Evolutionary conservation across 345 rosid genomes (phyloP), one percentile per base, ranked within the genome.

Genomic region (Excoecaria agallocha): DNA sequence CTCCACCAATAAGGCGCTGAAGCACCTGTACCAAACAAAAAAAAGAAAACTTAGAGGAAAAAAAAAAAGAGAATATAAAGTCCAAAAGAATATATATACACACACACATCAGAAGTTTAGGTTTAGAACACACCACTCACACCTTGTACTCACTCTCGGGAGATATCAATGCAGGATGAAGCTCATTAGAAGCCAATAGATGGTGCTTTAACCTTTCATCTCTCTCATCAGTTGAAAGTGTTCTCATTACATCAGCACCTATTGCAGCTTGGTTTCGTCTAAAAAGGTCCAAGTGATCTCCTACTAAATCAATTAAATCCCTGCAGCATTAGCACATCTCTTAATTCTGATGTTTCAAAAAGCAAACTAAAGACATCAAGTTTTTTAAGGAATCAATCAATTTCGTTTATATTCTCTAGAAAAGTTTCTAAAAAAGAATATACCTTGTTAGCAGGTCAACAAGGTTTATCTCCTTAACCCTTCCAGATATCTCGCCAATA

Each of bases 131-230:
- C 81, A 81, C 81, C 80, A 73, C 82, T 86, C 93, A 81, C 88
- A 96, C 99, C 99, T 93, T 93, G 92, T 93, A 91, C 93, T 96
- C 99, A 86, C 93, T 90, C 93, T 89, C 95, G 59, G 90, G 86
- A 79, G 99, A 90, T 41, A 88, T 62, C 68, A 93, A 71, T 70
- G 97, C 97, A 35, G 99, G 98, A 87, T 96, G 93, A 68, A 96
- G 99, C 78, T 91, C 96, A 82, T 88, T 90, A 38, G 97, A 90
- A 71, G 77, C 85, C 90, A 90, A 85, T 73, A 93, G 91, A 89
- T 93, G 91, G 78, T 82, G 85, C 82, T 93, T 96, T 82, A 96
- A 80, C 79, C 96, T 93, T 73, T 91, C 99, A 79, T 96, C 97
- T 83, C 98, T 89, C 86, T 89, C 93, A 78, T 88, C 93, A 10